These are phyloP conservation scores for Lactarius indigo DNA, from an alignment of 768 basidiomycete genomes.

Conservation along the genomic window DNA sequence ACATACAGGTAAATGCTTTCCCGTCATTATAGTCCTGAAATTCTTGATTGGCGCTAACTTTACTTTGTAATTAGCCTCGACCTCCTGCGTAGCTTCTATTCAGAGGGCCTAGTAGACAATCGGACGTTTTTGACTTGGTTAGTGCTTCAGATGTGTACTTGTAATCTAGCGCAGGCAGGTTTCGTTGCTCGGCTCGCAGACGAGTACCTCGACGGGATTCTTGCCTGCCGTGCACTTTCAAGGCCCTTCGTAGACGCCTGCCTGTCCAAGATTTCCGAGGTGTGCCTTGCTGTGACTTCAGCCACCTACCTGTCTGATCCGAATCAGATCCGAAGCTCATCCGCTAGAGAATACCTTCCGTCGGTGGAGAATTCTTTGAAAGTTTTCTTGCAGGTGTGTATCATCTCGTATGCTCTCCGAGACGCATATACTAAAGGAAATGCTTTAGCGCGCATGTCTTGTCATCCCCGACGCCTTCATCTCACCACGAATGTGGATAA, in stretches of 20 bases:
- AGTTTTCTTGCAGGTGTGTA: conserved; percentile 57
- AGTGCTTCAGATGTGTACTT: conserved; percentile 69
- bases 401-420: neutral
- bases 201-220: conserved; percentile 72
- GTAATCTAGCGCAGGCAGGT: conserved; percentile 78
- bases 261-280: conserved; percentile 64
- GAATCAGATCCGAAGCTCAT: conserved; percentile 49
- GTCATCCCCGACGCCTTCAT: conserved; percentile 71
- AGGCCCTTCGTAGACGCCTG: conserved; percentile 72
- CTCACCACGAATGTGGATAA: conserved; percentile 64
- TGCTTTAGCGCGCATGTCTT: conserved; percentile 59
- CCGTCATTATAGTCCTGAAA: neutral
- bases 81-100: conserved; percentile 71
- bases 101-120: conserved; percentile 77
- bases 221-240: conserved; percentile 61
- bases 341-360: conserved; percentile 53
- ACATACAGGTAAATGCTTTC: conserved; percentile 56
- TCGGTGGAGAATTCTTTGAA: conserved; percentile 52
- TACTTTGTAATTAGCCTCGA: conserved; percentile 46
- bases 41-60: neutral
- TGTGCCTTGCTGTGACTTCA: conserved; percentile 25
- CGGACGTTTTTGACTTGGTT: conserved; percentile 76
- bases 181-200: conserved; percentile 74
- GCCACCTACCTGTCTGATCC: neutral
- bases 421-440: neutral